Evolutionary conservation across 2,329 filamentous ascomycete genomes (phyloP), one percentile per base, ranked within the genome.

Genomic region (Exophiala calicioides): DNA sequence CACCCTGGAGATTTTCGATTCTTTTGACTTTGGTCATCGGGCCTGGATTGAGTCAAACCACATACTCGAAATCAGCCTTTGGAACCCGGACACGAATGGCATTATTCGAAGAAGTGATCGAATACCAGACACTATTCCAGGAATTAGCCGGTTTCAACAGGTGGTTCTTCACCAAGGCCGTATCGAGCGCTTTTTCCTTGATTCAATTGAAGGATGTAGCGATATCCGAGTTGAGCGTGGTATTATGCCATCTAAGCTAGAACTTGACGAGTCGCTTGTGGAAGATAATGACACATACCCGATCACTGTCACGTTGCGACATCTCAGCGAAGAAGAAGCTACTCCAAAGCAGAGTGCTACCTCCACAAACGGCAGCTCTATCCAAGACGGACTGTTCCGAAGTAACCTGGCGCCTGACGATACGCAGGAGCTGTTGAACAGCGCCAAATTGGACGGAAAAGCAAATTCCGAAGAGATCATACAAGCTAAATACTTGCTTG

Each of bases 1-100:
- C 1, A 85, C 81, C 0, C 69, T 87, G 3, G 82, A 88, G 63
- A 85, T 88, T 10, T 78, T 88, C 43, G 82, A 88, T 55, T 81
- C 78, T 37, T 84, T 89, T 56, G 84, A 27, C 24, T 27, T 27
- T 27, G 12, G 7, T 12, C 24, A 27, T 12, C 24, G 12, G 24
- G 24, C 24, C 24, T 27, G n/a, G n/a, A n/a, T n/a, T n/a, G n/a
- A n/a, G n/a, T n/a, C n/a, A n/a, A n/a, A n/a, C n/a, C n/a, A n/a
- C n/a, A n/a, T n/a, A n/a, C n/a, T n/a, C n/a, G n/a, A n/a, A n/a
- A n/a, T n/a, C n/a, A n/a, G n/a, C n/a, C n/a, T n/a, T n/a, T n/a
- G n/a, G n/a, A n/a, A 34, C 16, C n/a, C 32, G 18, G 15, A 30
- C 3, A 18, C 30, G 13, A 16, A 40, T 15, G 81, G 81, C 1